A percentile compares a stretch with the other conserved stretches of the same genome.
These are phyloP conservation scores for Aphanomyces euteiches DNA, from an alignment of 352 stramenopile species.

Conservation along the genomic window DNA sequence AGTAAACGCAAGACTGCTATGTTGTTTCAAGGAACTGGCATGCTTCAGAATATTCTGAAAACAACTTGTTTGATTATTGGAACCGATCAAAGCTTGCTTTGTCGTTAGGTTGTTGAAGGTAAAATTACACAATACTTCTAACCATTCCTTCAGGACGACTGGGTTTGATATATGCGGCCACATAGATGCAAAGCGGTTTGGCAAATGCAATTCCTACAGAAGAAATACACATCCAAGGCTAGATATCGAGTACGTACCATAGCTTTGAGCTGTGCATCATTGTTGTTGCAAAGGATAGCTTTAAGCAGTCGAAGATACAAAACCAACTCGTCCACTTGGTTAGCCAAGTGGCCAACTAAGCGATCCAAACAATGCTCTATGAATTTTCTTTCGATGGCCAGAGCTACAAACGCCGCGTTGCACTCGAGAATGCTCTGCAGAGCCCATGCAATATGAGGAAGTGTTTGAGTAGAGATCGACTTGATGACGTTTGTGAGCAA, in stretches of 20 bases:
- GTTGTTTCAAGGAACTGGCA: not conserved
- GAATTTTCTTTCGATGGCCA: not conserved
- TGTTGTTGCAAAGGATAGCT: not conserved
- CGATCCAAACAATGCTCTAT: constrained; percentile 9
- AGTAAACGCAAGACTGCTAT: not conserved
- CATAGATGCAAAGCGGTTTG: not conserved
- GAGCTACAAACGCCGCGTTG: not conserved
- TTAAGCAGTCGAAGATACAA: not conserved
- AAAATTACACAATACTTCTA: constrained; percentile 5
- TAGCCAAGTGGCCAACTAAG: not conserved
- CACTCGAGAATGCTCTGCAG: constrained; percentile 11
- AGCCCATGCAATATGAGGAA: not conserved
- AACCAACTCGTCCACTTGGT: not conserved
- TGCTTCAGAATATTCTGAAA: not conserved
- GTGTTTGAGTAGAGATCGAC: not conserved
- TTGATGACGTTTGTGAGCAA: not conserved
- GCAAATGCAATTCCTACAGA: not conserved
- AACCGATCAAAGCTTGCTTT: not conserved
- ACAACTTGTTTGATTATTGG: not conserved
- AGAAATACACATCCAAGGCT: not conserved
- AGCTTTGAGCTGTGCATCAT: not conserved
- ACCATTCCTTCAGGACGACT: not conserved
- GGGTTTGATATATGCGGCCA: not conserved
- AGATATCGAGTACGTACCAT: constrained; percentile 1
- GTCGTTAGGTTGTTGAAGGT: not conserved